Evolutionary conservation across 371 early-diverging fungal species (phyloP).

Genomic region (Syncephalis plumigaleata): DNA sequence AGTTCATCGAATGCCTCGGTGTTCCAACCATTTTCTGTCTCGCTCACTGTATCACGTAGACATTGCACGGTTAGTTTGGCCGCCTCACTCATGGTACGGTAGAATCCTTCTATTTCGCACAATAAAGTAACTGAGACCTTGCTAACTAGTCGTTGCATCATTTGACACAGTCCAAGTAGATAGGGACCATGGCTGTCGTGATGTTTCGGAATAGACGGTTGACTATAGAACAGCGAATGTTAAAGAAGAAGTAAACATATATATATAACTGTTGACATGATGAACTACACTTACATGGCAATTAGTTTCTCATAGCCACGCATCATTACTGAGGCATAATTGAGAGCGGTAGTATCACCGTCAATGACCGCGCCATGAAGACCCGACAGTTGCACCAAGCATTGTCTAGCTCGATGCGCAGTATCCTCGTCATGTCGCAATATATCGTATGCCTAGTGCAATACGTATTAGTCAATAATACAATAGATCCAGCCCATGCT

Average conservation of each 20-base stretch:
- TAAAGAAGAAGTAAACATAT: background rate
- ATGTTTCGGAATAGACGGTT: background rate
- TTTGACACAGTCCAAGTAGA: slow-evolving; percentile 27
- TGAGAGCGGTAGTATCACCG: slow-evolving; percentile 15
- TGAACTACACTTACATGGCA: slow-evolving; percentile 27
- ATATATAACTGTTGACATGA: too few relatives aligned
- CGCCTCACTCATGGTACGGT: slow-evolving; percentile 36
- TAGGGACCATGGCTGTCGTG: slow-evolving; percentile 15
- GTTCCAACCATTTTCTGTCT: slow-evolving; percentile 30
- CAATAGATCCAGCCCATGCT: background rate
- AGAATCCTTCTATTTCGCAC: slow-evolving; percentile 31
- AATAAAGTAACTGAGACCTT: slow-evolving; percentile 19
- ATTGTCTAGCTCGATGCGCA: slow-evolving; percentile 37
- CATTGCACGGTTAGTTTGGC: slow-evolving; percentile 40
- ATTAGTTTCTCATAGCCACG: slow-evolving; percentile 32
- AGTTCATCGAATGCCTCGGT: slow-evolving; percentile 53
- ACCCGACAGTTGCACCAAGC: slow-evolving; percentile 51
- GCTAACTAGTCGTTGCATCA: slow-evolving; percentile 23
- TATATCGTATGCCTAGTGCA: slow-evolving; percentile 14
- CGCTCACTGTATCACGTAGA: slow-evolving; percentile 28
- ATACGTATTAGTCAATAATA: background rate
- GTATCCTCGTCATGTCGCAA: slow-evolving; percentile 26
- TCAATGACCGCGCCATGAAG: slow-evolving; percentile 43
- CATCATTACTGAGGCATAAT: slow-evolving; percentile 29
- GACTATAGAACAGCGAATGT: background rate